Base-by-base conservation (phyloP, 371 early-diverging fungal genomes). In the Mucor mucedo region DNA sequence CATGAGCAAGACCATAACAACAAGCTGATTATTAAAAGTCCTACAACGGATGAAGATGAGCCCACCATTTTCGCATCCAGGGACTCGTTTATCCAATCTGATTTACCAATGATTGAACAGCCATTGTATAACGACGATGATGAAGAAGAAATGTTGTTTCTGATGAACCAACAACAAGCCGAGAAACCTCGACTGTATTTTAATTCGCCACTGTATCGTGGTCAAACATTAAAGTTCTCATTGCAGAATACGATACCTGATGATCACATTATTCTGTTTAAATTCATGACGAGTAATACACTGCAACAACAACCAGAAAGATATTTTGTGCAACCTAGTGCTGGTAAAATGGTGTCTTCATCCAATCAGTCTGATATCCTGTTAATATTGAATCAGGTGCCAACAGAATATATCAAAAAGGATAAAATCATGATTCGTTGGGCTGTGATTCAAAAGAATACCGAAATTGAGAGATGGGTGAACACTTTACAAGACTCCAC, bases 301-400 rank as follows among this genome's bases (percentile, higher is more conserved):
- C 42, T 45, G 21, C 55, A 57, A 52, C 40, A 32, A 28, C 56
- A 54, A n/a, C 45, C 66, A 2, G 80, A 80, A 52, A 66, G 81
- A 5, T 80, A 78, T 53, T 78, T 78, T 64, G 71, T 80, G 21
- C 66, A 72, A 42, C 81, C 81, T 7, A 80, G 81, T 50, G 76
- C 78, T 33, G 81, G 81, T 29, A 64, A 68, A 48, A 70, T 76
- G 60, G 58, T 57, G 35, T 35, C 35, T 42, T 65, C 71, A 7
- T 45, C 60, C 32, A 68, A 75, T 63, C 68, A 68, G 42, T 65
- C 62, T 29, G 65, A 75, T n/a, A 73, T 80, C 30, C 61, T 72
- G 60, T 57, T 80, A 5, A 76, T 80, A 54, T 59, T 80, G 16
- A 80, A 80, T 57, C 76, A 80, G 28, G 68, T 69, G 10, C 75